Evolutionary conservation across 176 grass and related monocot genomes (phyloP).

Genomic region (Luzula sylvatica): DNA sequence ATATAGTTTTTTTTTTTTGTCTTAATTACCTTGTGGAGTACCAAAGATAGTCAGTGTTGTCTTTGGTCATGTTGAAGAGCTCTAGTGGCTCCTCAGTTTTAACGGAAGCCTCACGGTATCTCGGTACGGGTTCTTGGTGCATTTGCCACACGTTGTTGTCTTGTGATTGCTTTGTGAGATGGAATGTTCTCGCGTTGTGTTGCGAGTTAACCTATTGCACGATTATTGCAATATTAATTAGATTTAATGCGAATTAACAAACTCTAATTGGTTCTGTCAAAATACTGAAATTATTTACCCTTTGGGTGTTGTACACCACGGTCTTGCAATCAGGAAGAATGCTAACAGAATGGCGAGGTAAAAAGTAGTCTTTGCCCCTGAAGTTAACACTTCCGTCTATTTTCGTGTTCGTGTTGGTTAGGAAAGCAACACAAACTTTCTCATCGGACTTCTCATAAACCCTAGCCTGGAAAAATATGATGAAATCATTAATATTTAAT

Average conservation of each 20-base stretch:
- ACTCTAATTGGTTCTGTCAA: too few relatives aligned
- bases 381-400: constrained; percentile 55
- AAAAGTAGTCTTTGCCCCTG: constrained; percentile 38
- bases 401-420: constrained; percentile 58
- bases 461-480: constrained; percentile 36
- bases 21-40: constrained; percentile 66
- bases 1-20: background rate
- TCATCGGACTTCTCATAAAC: constrained; percentile 45
- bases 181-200: constrained; percentile 61
- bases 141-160: constrained; percentile 60
- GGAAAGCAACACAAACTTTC: constrained; percentile 61
- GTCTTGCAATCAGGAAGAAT: constrained; percentile 69
- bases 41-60: constrained; percentile 73
- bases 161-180: constrained; percentile 17
- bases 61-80: constrained; percentile 69
- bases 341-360: constrained; percentile 67
- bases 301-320: constrained; percentile 79
- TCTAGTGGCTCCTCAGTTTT: constrained; percentile 44
- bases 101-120: constrained; percentile 14
- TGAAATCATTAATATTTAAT: constrained; percentile 15
- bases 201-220: too few relatives aligned
- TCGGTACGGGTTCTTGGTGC: constrained; percentile 46
- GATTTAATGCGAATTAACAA: too few relatives aligned
- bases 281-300: too few relatives aligned
- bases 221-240: too few relatives aligned